Percentiles rank a stretch among this genome's conserved stretches.
Evolutionary conservation across 495 filamentous ascomycete genomes (phyloP).

Genomic region (Penicillium steckii): DNA sequence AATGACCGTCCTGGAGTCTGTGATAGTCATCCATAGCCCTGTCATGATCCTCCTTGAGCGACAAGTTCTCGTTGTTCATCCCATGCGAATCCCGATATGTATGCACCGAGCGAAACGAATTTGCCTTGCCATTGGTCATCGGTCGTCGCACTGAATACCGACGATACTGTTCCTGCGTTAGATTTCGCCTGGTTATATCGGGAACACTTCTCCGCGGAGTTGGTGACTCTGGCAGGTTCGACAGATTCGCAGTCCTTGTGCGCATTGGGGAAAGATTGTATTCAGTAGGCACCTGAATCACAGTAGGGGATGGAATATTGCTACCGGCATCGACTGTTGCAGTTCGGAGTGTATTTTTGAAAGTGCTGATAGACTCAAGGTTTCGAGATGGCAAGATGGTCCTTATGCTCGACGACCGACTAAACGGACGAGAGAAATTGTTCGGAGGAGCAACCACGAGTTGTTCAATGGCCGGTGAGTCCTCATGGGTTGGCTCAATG

Average conservation of each 20-base stretch:
- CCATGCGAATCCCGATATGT: constrained; percentile 19
- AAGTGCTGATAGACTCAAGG: not conserved
- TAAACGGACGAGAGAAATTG: constrained; percentile 41
- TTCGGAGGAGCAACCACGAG: constrained; percentile 12
- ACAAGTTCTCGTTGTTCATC: constrained; percentile 34
- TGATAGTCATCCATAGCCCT: constrained; percentile 21
- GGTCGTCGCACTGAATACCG: constrained; percentile 35
- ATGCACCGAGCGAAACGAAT: constrained; percentile 33
- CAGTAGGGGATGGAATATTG: not conserved
- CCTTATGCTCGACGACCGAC: constrained; percentile 31
- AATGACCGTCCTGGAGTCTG: constrained; percentile 21
- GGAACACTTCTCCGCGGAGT: constrained; percentile 25
- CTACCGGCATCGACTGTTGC: not conserved
- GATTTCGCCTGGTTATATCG: constrained; percentile 21
- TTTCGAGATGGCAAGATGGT: constrained; percentile 26
- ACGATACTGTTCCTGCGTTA: constrained; percentile 33
- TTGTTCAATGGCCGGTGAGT: constrained; percentile 9
- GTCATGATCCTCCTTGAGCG: constrained; percentile 21
- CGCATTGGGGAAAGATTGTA: constrained; percentile 26
- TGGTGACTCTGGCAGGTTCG: constrained; percentile 27
- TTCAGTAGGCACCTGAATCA: not conserved
- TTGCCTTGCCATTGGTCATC: constrained; percentile 20
- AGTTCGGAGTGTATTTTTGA: not conserved
- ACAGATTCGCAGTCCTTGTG: constrained; percentile 21
- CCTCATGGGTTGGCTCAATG: not conserved